Evolutionary conservation across 306 rosid species (phyloP).

Genomic region (Gastrolobium villosum): DNA sequence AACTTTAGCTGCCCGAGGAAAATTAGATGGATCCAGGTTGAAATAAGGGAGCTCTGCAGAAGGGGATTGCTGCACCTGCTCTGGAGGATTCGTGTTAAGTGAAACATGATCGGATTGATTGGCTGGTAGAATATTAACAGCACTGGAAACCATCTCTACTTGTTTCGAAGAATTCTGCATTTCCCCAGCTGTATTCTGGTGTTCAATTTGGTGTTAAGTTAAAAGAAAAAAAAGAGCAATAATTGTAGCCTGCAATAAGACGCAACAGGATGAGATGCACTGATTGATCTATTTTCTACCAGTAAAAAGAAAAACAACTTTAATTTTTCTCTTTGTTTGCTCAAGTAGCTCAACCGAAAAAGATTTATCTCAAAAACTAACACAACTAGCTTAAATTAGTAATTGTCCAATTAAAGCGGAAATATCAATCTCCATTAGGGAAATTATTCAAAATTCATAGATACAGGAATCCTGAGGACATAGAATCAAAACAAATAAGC

Average conservation of each 20-base stretch:
- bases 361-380: no score
- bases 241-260: neutral
- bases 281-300: slow-evolving; percentile 17
- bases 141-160: slow-evolving; percentile 38
- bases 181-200: slow-evolving; percentile 41
- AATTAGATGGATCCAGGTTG: slow-evolving; percentile 33
- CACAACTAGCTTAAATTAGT: no score
- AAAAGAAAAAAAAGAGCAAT: slow-evolving; percentile 18
- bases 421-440: no score
- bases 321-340: neutral
- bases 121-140: slow-evolving; percentile 39
- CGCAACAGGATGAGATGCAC: neutral
- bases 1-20: slow-evolving; percentile 37
- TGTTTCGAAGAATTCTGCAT: slow-evolving; percentile 44
- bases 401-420: no score
- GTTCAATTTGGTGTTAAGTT: neutral
- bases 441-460: no score
- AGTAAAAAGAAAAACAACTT: neutral
- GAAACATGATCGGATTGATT: slow-evolving; percentile 41
- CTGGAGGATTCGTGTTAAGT: slow-evolving; percentile 44
- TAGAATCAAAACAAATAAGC: no score
- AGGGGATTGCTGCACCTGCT: slow-evolving; percentile 43
- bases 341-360: neutral
- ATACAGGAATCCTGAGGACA: no score
- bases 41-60: slow-evolving; percentile 48